Base-by-base conservation (phyloP, 139 green algal genomes). In the Coccomyxa sp. region DNA sequence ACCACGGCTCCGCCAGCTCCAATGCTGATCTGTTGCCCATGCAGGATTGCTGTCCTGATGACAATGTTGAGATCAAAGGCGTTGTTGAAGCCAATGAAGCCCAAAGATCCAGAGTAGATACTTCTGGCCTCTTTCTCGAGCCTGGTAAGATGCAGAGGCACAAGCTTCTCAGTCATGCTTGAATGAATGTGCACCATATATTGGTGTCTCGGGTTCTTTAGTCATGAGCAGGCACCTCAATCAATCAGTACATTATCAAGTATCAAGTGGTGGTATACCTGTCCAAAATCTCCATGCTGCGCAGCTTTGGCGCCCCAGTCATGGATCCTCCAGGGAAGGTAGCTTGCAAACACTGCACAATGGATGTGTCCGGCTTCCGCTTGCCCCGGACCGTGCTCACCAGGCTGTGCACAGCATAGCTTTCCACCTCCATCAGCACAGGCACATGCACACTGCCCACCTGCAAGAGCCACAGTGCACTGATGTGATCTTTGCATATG, bases 61-160 rank as follows among this genome's bases (percentile, higher is more conserved):
- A 99, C 95, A 74, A 99, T 97, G 91, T 99, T 99, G 15, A 99
- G 88, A 87, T 99, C 97, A 82, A 99, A 98, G 18, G 94, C 93
- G 83, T 92, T 91, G 86, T 96, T 96, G 28, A 97, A 68, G 4
- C 86, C 92, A 32, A 99, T 91, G 87, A 92, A 99, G 51, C 97
- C 97, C 21, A 99, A 82, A 76, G 84, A 87, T 21, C 97, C 97
- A 18, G 93, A 97, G 91, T 99, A 99, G 21, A 97, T 87, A 10
- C 96, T 96, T 0, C 97, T 83, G 0, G 97, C 80, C 0, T 80
- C 83, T 27, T 83, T 85, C 90, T 99, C 97, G 30, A 99, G 82
- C 28, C 80, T n/a, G 85, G 21, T 98, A 89, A 74, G 98, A 95
- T 51, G 38, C 38, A 51, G 38, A 51, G 38, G 38, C 38, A 51